Conservation (phyloP, 2,329 filamentous ascomycete species). For the Pseudogymnoascus sp. region DNA sequence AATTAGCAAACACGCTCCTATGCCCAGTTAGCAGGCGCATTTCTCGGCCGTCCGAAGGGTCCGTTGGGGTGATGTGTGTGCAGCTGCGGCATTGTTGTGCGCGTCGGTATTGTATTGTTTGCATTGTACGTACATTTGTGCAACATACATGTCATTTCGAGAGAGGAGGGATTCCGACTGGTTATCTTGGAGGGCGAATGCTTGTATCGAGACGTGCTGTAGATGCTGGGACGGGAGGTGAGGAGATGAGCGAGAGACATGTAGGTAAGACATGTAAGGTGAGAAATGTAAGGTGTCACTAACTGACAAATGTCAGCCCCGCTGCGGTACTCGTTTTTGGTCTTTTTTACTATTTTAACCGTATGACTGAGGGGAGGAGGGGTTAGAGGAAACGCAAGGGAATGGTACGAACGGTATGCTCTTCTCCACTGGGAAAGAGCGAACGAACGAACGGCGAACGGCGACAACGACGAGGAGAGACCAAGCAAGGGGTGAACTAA, state of each 20-base stretch:
- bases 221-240: neutral
- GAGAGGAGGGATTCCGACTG: neutral
- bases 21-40: neutral
- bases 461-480: neutral
- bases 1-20: neutral
- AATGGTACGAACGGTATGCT: neutral
- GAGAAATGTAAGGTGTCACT: constrained; percentile 2
- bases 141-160: neutral
- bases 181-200: neutral
- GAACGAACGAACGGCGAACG: too few relatives aligned
- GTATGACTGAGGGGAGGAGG: neutral
- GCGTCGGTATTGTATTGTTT: neutral
- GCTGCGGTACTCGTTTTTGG: neutral
- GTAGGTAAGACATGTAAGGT: neutral
- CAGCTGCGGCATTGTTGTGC: neutral
- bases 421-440: neutral
- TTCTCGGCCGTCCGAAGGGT: neutral
- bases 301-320: neutral
- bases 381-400: neutral
- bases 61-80: neutral
- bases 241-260: neutral
- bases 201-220: neutral
- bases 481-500: neutral
- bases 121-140: neutral
- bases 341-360: neutral